phyloP scores from a whole-genome alignment of 1,284 basidiomycete genomes.

The Mycosarcoma maydis region DNA sequence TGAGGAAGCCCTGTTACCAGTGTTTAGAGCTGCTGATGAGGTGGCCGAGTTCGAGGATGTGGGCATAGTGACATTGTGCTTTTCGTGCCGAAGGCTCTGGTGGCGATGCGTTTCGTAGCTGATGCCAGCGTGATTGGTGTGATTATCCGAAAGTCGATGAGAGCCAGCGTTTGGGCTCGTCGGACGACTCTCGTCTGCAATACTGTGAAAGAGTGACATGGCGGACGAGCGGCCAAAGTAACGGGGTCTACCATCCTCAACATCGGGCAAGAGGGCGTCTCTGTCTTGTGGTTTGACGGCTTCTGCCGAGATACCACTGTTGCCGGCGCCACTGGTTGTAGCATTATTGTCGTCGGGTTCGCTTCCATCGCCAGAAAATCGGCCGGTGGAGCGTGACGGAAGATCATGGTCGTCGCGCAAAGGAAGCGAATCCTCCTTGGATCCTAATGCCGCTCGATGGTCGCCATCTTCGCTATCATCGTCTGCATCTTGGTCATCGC shows the following conservation, averaged over 20 bases:
- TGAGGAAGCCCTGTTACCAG: conserved; percentile 1
- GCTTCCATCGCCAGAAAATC: conserved; percentile 8
- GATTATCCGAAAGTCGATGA: conserved; percentile 11
- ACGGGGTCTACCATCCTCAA: conserved; percentile 58
- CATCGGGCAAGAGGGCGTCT: conserved; percentile 49
- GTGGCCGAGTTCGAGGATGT: background rate
- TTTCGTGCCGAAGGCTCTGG: conserved; percentile 1
- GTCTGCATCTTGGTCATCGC: conserved; percentile 7
- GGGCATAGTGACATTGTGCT: background rate
- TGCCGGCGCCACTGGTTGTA: background rate
- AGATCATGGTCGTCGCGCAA: conserved; percentile 17
- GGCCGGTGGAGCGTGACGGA: conserved; percentile 17
- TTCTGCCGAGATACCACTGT: background rate
- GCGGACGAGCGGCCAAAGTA: conserved; percentile 57
- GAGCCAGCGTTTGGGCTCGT: conserved; percentile 35
- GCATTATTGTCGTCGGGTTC: conserved; percentile 17
- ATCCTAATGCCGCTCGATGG: background rate
- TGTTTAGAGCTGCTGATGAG: background rate
- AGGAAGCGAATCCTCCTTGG: background rate
- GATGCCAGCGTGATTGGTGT: conserved; percentile 28
- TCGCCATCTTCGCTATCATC: background rate
- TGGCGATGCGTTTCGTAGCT: conserved; percentile 45
- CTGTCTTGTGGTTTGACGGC: conserved; percentile 26
- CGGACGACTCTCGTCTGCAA: conserved; percentile 48
- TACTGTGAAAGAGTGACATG: conserved; percentile 44